These are phyloP conservation scores for Ceriops tagal DNA, from an alignment of 345 rosid species.

Conservation along the genomic window DNA sequence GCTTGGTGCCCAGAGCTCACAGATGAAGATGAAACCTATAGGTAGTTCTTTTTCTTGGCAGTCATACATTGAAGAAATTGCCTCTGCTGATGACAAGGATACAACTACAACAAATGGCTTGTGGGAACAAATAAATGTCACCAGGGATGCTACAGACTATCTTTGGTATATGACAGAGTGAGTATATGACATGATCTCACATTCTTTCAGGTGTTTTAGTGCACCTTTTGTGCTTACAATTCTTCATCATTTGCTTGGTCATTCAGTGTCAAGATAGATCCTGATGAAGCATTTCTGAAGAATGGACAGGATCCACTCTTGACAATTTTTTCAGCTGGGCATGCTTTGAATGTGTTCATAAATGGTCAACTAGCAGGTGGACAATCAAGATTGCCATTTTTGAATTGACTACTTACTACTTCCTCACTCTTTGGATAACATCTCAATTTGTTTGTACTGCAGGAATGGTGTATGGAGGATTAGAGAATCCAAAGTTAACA, in stretches of 20 bases:
- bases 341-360: slow-evolving; percentile 30
- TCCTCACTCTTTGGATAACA: slow-evolving; percentile 1
- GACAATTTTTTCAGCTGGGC: slow-evolving; percentile 31
- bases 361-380: slow-evolving; percentile 33
- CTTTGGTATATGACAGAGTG: slow-evolving; percentile 49
- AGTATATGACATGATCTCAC: slow-evolving; percentile 13
- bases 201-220: background rate
- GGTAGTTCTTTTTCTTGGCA: slow-evolving; percentile 36
- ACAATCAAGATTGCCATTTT: background rate
- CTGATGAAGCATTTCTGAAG: slow-evolving; percentile 60
- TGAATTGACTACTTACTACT: background rate
- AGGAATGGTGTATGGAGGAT: slow-evolving; percentile 26
- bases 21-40: slow-evolving; percentile 33
- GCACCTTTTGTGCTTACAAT: no score
- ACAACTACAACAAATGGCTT: slow-evolving; percentile 33
- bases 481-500: slow-evolving; percentile 25
- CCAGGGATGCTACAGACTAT: slow-evolving; percentile 44
- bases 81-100: slow-evolving; percentile 29
- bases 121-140: slow-evolving; percentile 36
- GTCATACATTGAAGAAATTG: slow-evolving; percentile 36
- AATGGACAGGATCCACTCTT: slow-evolving; percentile 57
- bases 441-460: background rate
- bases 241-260: background rate
- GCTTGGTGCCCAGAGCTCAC: slow-evolving; percentile 33
- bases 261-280: slow-evolving; percentile 54